These are phyloP conservation scores for Colletotrichum sp. DNA, from an alignment of 2,329 filamentous ascomycete genomes.

Conservation along the genomic window DNA sequence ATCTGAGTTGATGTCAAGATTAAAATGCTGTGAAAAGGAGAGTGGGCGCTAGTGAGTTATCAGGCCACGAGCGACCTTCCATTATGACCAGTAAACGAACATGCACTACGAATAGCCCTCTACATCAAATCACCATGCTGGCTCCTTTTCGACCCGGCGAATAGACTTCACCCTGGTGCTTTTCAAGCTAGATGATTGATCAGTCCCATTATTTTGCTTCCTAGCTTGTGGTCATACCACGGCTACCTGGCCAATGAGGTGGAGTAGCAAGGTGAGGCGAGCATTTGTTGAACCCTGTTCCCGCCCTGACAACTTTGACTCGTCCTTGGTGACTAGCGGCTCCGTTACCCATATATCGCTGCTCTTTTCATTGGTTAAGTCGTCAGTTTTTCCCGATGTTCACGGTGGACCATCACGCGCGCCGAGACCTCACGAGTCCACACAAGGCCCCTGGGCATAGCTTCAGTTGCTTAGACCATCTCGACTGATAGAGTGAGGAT, in stretches of 20 bases:
- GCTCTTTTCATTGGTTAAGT: not conserved
- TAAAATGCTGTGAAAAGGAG: not conserved
- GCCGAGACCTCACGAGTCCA: not conserved
- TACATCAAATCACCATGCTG: not conserved
- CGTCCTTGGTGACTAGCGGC: not conserved
- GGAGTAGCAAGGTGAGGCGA: not conserved
- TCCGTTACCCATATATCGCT: not conserved
- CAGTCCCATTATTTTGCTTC: not conserved
- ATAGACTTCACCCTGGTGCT: not conserved
- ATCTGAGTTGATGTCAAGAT: not conserved
- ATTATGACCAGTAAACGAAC: not conserved
- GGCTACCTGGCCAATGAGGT: not conserved
- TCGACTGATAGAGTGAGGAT: not conserved
- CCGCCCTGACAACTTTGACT: not conserved
- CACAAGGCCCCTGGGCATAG: not conserved
- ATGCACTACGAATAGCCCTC: not conserved
- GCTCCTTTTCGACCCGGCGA: not conserved
- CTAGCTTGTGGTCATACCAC: not conserved
- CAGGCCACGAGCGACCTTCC: not conserved
- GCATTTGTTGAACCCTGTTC: not conserved
- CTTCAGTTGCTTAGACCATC: not conserved
- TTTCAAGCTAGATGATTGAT: not conserved
- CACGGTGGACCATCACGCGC: not conserved
- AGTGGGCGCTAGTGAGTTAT: not conserved
- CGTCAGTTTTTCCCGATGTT: not conserved